phyloP scores from a whole-genome alignment of 2,329 filamentous ascomycete species.

The Elsinoe fawcettii region DNA sequence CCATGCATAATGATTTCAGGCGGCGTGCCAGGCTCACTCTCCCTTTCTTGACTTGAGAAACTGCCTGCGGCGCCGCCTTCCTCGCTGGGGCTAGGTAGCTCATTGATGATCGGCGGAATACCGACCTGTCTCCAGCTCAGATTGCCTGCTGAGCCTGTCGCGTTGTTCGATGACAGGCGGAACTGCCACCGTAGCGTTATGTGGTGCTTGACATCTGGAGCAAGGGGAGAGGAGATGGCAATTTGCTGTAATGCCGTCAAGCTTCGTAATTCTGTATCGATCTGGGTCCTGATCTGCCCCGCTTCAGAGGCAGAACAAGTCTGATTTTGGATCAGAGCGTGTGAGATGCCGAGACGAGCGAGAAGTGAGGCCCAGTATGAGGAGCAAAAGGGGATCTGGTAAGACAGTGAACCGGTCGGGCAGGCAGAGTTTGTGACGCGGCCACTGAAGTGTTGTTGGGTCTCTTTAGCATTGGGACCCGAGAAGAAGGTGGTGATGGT shows the following conservation, averaged over 20 bases:
- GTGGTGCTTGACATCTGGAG: neutral
- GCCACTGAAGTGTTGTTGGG: constrained; percentile 20
- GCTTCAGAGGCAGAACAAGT: neutral
- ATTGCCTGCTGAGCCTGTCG: neutral
- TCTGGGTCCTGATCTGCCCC: neutral
- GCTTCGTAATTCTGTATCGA: constrained; percentile 1
- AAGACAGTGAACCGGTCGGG: neutral
- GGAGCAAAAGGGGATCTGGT: constrained; percentile 16
- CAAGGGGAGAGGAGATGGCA: neutral
- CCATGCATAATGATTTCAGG: neutral
- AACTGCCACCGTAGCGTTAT: constrained; percentile 15
- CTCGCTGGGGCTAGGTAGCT: neutral
- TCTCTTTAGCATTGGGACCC: neutral
- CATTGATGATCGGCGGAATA: neutral
- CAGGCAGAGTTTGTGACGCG: constrained; percentile 24
- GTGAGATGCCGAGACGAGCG: neutral
- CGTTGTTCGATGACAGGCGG: neutral
- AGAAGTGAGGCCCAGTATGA: constrained; percentile 8
- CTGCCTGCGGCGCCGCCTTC: neutral
- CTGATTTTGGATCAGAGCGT: neutral
- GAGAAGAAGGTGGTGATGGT: constrained; percentile 25
- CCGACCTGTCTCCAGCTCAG: neutral
- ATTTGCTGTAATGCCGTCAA: constrained; percentile 13
- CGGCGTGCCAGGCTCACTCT: neutral
- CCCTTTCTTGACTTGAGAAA: neutral